phyloP scores from a whole-genome alignment of 345 rosid species.

The Gossypium mustelinum region DNA sequence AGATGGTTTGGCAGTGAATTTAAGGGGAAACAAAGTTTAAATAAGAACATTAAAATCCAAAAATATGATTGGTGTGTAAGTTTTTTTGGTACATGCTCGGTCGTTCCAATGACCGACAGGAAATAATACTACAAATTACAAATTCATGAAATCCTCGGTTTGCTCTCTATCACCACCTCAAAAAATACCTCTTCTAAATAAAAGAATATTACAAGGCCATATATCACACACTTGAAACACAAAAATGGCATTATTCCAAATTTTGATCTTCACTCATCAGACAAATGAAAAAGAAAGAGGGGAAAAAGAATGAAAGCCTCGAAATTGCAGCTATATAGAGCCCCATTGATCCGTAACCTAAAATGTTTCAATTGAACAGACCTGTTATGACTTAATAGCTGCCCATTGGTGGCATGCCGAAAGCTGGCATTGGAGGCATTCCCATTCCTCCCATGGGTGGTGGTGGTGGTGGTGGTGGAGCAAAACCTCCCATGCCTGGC shows the following conservation, averaged over 20 bases:
- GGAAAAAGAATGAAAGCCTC: constrained; percentile 11
- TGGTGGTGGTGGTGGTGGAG: background rate
- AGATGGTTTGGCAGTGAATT: background rate
- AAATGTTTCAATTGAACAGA: background rate
- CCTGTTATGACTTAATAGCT: constrained; percentile 32
- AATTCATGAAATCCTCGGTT: constrained; percentile 32
- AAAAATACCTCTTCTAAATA: constrained; percentile 22
- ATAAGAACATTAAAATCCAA: background rate
- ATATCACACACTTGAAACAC: constrained; percentile 28
- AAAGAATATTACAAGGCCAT: constrained; percentile 35
- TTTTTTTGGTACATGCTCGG: constrained; percentile 7
- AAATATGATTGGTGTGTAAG: background rate
- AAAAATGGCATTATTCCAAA: constrained; percentile 28
- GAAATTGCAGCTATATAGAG: constrained; percentile 14
- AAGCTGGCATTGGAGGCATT: constrained; percentile 71
- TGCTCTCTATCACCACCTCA: constrained; percentile 28
- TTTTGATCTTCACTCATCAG: constrained; percentile 23
- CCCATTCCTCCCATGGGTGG: constrained; percentile 60
- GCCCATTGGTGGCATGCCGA: constrained; percentile 70
- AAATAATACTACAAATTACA: constrained; percentile 26
- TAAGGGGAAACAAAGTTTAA: background rate
- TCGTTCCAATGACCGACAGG: constrained; percentile 4
- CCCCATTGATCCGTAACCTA: background rate
- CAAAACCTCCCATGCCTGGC: constrained; percentile 45
- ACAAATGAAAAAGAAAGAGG: constrained; percentile 8